These are phyloP conservation scores for Barbatosphaeria neglecta DNA, from an alignment of 495 filamentous ascomycete genomes.

Conservation along the genomic window DNA sequence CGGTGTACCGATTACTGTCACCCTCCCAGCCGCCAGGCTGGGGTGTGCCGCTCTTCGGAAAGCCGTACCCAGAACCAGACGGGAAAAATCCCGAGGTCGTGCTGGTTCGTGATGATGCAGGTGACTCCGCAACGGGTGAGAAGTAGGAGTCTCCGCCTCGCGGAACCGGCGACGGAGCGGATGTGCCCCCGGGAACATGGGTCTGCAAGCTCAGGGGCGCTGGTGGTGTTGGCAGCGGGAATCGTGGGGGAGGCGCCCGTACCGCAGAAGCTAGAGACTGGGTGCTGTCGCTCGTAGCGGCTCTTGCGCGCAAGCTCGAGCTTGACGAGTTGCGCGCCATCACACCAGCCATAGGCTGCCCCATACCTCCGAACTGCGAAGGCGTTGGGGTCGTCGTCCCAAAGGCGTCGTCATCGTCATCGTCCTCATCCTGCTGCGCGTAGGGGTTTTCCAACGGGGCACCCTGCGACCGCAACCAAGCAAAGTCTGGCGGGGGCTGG, in stretches of 20 bases:
- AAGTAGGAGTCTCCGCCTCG: conserved; percentile 70
- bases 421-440: conserved; percentile 63
- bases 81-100: conserved; percentile 47
- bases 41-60: conserved; percentile 61
- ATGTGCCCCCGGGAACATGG: conserved; percentile 35
- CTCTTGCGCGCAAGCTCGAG: conserved; percentile 67
- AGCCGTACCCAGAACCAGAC: conserved; percentile 52
- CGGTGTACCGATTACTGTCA: conserved; percentile 69
- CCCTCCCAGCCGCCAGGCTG: conserved; percentile 49
- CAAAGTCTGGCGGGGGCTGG: conserved; percentile 48
- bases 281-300: conserved; percentile 61
- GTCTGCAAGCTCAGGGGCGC: conserved; percentile 64
- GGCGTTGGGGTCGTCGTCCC: conserved; percentile 4
- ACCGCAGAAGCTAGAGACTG: conserved; percentile 35
- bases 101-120: conserved; percentile 71
- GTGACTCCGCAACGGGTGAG: conserved; percentile 75
- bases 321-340: conserved; percentile 72
- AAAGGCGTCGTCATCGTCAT: conserved; percentile 49
- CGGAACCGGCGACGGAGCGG: conserved; percentile 31
- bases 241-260: conserved; percentile 52
- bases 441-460: conserved; percentile 65
- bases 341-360: conserved; percentile 16
- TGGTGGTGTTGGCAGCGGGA: conserved; percentile 47
- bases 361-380: conserved; percentile 6
- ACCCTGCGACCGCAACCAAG: conserved; percentile 58